A percentile compares a stretch with the other conserved stretches of the same genome.
phyloP scores from a whole-genome alignment of 768 basidiomycete genomes.

The Trametes cinnabarina region DNA sequence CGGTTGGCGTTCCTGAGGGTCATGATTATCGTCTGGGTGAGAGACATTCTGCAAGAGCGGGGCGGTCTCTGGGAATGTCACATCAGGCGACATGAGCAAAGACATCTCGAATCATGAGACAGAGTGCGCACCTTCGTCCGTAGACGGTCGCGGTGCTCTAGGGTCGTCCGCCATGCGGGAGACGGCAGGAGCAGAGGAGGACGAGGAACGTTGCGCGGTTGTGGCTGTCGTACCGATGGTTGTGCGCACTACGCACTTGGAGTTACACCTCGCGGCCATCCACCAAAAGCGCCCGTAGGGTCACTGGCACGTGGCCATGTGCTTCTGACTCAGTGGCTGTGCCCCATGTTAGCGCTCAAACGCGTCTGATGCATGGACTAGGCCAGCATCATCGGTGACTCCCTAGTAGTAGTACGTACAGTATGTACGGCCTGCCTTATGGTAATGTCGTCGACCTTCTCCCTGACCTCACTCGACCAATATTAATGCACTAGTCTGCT shows the following conservation, averaged over 20 bases:
- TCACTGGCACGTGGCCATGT: conserved; percentile 5
- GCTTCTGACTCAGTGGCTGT: background rate
- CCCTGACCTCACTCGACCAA: too few relatives aligned
- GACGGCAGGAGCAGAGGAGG: conserved; percentile 16
- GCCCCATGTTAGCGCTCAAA: background rate
- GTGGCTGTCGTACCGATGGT: conserved; percentile 6
- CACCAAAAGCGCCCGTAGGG: background rate
- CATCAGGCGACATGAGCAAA: conserved; percentile 13
- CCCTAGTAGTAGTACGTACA: too few relatives aligned
- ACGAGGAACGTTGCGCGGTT: conserved; percentile 1
- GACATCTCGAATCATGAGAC: conserved; percentile 10
- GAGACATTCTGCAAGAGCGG: conserved; percentile 58
- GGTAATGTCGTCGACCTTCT: too few relatives aligned
- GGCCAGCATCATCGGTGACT: too few relatives aligned
- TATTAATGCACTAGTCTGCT: too few relatives aligned
- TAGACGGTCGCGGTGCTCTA: conserved; percentile 48
- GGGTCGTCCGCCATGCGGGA: conserved; percentile 51
- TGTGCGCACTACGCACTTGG: background rate
- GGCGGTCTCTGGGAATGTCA: conserved; percentile 50
- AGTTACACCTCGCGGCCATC: background rate
- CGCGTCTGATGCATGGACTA: too few relatives aligned
- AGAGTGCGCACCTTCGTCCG: conserved; percentile 49
- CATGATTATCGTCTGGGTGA: conserved; percentile 32
- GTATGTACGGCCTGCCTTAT: too few relatives aligned
- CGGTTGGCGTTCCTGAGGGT: conserved; percentile 24